These are phyloP conservation scores for Oldenlandia corymbosa DNA, from an alignment of 257 asterid genomes.

Conservation along the genomic window DNA sequence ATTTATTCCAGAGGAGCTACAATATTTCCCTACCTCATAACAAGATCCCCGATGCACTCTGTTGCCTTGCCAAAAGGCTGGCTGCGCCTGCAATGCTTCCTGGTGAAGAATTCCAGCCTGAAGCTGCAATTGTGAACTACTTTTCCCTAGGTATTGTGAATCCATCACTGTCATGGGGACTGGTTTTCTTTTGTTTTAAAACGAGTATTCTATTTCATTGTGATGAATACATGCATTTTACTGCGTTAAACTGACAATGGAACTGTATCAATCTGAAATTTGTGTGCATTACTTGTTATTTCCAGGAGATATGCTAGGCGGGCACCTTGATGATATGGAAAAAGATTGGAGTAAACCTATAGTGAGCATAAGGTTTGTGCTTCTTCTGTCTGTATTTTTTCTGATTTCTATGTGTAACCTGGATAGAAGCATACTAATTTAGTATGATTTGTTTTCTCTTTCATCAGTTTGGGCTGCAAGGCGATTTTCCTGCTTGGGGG, in stretches of 20 bases:
- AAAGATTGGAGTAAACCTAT: constrained; percentile 98
- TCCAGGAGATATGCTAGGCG: constrained; percentile 89
- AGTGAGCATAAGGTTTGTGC: constrained; percentile 80
- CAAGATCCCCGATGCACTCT: constrained; percentile 73
- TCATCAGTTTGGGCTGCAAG: constrained; percentile 82
- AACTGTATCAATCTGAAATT: neutral
- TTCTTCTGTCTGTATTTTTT: constrained; percentile 4
- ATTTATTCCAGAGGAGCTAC: constrained; percentile 62
- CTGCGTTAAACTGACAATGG: neutral
- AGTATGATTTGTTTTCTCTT: constrained; percentile 1
- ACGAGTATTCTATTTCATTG: neutral
- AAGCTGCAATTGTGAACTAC: constrained; percentile 96
- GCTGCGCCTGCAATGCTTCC: constrained; percentile 78
- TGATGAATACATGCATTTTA: neutral
- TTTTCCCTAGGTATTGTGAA: constrained; percentile 56
- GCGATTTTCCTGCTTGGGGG: constrained; percentile 96
- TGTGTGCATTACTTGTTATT: constrained; percentile 9
- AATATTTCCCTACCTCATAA: constrained; percentile 72
- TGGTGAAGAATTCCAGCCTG: constrained; percentile 72
- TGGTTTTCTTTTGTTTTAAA: neutral
- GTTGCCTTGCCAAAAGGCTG: constrained; percentile 59
- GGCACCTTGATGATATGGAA: constrained; percentile 99
- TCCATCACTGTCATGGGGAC: neutral
- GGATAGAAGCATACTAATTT: neutral
- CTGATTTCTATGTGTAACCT: constrained; percentile 4